phyloP scores from a whole-genome alignment of 208 protist species.

The Naegleria lovaniensis region DNA sequence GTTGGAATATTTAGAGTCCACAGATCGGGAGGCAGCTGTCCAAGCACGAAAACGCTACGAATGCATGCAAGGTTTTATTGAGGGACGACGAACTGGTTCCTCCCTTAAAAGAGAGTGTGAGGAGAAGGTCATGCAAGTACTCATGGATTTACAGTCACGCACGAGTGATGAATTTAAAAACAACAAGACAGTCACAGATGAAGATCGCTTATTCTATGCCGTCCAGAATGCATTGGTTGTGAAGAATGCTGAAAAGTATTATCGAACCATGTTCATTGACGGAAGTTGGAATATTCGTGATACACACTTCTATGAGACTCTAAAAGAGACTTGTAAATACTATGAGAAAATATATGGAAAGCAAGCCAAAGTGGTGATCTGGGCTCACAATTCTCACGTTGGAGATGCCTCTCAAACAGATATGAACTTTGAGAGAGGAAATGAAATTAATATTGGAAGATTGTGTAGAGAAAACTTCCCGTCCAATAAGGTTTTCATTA shows the following conservation, averaged over 20 bases:
- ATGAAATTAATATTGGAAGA: slow-evolving; percentile 8
- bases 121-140: neutral
- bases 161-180: neutral
- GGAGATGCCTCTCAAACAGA: slow-evolving; percentile 32
- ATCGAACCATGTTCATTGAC: neutral
- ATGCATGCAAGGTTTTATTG: neutral
- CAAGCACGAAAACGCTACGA: neutral
- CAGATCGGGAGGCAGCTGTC: neutral
- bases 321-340: neutral
- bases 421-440: neutral
- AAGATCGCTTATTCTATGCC: neutral
- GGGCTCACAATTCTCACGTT: slow-evolving; percentile 41
- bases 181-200: too few relatives aligned
- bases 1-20: slow-evolving; percentile 35
- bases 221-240: neutral
- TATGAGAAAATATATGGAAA: neutral
- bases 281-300: slow-evolving; percentile 22
- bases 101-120: neutral
- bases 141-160: neutral
- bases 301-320: neutral
- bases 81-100: neutral
- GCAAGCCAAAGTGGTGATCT: slow-evolving; percentile 25
- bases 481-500: slow-evolving; percentile 19
- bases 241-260: neutral
- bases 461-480: slow-evolving; percentile 32